A percentile compares a stretch with the other conserved stretches of the same genome.
Conservation (phyloP, 441 rosid genomes). For the Mallotus repandus region DNA sequence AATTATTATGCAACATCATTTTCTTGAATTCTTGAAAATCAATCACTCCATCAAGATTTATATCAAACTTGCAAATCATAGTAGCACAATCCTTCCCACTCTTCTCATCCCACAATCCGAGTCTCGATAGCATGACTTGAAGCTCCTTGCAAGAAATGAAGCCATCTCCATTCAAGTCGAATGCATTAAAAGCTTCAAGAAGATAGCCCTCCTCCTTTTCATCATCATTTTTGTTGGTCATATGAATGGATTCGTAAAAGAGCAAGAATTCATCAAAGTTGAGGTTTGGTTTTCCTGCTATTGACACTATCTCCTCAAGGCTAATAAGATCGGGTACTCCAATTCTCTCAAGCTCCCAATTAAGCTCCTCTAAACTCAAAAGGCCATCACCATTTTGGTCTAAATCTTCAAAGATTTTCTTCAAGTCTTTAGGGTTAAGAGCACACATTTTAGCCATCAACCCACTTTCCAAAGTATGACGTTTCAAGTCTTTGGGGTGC, state of each 20-base stretch:
- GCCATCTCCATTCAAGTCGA: slow-evolving; percentile 70
- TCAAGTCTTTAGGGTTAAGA: slow-evolving; percentile 46
- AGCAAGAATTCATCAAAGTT: slow-evolving; percentile 53
- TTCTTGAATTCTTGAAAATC: no score
- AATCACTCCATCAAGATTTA: no score
- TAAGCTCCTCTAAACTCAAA: slow-evolving; percentile 65
- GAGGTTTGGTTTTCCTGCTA: slow-evolving; percentile 57
- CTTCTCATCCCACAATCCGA: slow-evolving; percentile 71
- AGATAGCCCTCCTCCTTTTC: slow-evolving; percentile 31
- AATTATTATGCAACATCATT: no score
- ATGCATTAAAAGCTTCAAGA: slow-evolving; percentile 56
- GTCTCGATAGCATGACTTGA: slow-evolving; percentile 50
- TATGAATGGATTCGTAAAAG: slow-evolving; percentile 46
- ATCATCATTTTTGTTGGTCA: slow-evolving; percentile 5
- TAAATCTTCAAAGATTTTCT: slow-evolving; percentile 53
- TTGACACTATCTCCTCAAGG: slow-evolving; percentile 48
- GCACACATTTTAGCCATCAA: slow-evolving; percentile 26
- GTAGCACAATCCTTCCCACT: slow-evolving; percentile 49
- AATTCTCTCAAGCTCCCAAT: slow-evolving; percentile 57
- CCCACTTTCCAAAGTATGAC: no score
- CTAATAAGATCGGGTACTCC: slow-evolving; percentile 28
- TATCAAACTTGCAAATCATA: slow-evolving; percentile 43
- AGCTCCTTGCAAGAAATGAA: slow-evolving; percentile 75
- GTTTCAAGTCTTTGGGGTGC: no score
- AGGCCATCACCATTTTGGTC: slow-evolving; percentile 70